Percentiles rank a stretch among this genome's conserved stretches.
These are phyloP conservation scores for Sphagnurus paluster DNA, from an alignment of 1,284 basidiomycete genomes.

Conservation along the genomic window DNA sequence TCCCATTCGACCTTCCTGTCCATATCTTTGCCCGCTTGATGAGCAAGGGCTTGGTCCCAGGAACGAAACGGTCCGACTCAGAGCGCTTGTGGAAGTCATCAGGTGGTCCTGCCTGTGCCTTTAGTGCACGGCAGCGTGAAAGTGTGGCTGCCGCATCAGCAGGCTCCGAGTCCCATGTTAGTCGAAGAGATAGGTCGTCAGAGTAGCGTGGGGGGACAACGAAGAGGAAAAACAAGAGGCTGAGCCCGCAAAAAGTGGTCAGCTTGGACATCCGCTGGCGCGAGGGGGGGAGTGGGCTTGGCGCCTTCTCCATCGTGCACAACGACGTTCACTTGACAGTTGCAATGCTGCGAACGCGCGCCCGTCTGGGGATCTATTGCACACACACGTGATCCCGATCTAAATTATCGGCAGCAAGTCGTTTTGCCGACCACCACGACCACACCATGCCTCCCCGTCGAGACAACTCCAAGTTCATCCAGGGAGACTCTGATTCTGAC, in stretches of 20 bases:
- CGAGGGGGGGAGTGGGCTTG: background rate
- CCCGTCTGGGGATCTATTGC: background rate
- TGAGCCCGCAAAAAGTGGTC: constrained; percentile 6
- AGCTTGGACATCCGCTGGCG: constrained; percentile 1
- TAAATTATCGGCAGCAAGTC: background rate
- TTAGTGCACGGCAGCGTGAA: constrained; percentile 40
- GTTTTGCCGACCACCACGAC: too few relatives aligned
- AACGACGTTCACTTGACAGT: background rate
- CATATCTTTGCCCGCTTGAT: constrained; percentile 49
- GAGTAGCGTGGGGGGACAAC: background rate
- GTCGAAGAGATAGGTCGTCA: background rate
- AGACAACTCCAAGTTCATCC: constrained; percentile 36
- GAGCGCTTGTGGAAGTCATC: constrained; percentile 48
- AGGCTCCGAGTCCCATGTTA: background rate
- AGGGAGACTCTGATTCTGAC: constrained; percentile 57
- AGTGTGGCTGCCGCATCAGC: constrained; percentile 21
- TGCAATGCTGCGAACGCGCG: constrained; percentile 12
- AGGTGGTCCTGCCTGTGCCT: constrained; percentile 41
- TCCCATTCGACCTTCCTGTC: constrained; percentile 58
- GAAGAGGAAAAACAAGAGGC: constrained; percentile 10
- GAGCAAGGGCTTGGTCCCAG: constrained; percentile 56
- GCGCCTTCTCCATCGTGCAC: constrained; percentile 14
- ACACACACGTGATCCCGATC: background rate
- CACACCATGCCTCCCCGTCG: constrained; percentile 33
- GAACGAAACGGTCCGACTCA: constrained; percentile 67